phyloP scores from a whole-genome alignment of 164 flowering plant species.

The Vitis amurensis region DNA sequence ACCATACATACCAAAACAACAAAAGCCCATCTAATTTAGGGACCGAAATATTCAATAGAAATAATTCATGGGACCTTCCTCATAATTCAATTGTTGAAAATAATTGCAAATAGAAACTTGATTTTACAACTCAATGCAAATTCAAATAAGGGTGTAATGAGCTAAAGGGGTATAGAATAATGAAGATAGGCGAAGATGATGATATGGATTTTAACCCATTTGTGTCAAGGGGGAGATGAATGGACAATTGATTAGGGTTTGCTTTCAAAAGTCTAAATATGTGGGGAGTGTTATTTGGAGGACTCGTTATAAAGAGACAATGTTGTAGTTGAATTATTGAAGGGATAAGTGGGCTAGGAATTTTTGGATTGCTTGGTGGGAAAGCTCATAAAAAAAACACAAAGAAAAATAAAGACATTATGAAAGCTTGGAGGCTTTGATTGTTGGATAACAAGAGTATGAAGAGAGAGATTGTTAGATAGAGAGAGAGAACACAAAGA shows the following conservation, averaged over 20 bases:
- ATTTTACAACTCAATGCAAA: too few relatives aligned
- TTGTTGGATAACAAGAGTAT: background rate
- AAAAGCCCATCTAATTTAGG: too few relatives aligned
- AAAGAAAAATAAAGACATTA: background rate
- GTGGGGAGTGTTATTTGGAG: background rate
- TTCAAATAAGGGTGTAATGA: too few relatives aligned
- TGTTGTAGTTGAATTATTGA: conserved; percentile 2
- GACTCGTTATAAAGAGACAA: background rate
- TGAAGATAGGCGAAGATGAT: too few relatives aligned
- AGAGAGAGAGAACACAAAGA: background rate
- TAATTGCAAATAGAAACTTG: too few relatives aligned
- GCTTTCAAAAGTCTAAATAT: background rate
- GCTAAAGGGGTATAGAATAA: too few relatives aligned
- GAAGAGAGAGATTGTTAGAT: background rate
- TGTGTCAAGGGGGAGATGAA: too few relatives aligned
- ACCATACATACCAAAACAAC: too few relatives aligned
- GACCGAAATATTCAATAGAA: too few relatives aligned
- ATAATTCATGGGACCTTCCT: too few relatives aligned
- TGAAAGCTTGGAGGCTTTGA: conserved; percentile 4
- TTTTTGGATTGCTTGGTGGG: background rate
- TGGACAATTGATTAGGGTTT: background rate
- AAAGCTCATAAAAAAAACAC: background rate
- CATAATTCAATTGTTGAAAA: too few relatives aligned
- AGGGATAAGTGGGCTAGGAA: background rate
- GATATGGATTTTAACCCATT: too few relatives aligned